Base-by-base conservation (phyloP, 2,329 filamentous ascomycete species). In the Neofusicoccum ribis region DNA sequence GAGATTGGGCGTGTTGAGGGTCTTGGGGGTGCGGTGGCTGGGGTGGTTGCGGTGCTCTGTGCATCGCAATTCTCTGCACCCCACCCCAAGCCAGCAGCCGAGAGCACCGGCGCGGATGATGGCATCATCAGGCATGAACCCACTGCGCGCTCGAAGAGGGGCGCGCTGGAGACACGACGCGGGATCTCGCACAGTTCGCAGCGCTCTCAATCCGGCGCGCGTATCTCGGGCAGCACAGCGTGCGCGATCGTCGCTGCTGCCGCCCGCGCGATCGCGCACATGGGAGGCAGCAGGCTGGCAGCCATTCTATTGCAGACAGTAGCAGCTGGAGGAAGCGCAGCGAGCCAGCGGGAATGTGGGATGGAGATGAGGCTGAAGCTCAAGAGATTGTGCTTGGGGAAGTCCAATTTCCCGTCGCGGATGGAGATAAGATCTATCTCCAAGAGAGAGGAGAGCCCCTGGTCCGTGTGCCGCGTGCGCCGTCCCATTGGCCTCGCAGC, bases 341-440 rank as follows among this genome's bases (percentile, higher is more conserved):
- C 52, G 37, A 49, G 27, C 8, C 3, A 23, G 23, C 14, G 39
- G 3, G 14, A 14, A 7, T 17, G 39, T 59, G 54, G 54, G 39
- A 59, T 59, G 54, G 39, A 59, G 54, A 59, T 34, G 54, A 59
- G 54, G 54, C 54, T 59, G 54, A 59, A 46, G 54, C 20, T 46
- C 36, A 59, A 59, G 54, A 59, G 39, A 59, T 59, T 59, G 54
- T 44, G 34, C 44, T 59, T 59, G 54, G 54, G 54, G 54, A 59
- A 59, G 39, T n/a, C 15, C 11, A 31, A 59, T 59, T 59, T 59
- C 54, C 54, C 54, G 41, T 31, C 36, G 52, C 27, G 34, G 36
- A 20, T 56, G 39, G 39, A 44, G 54, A 59, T 59, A 43, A 43
- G 51, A 43, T 44, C 47, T 23, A 34, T 50, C 37, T 39, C 37